Conservation (phyloP, 2,329 filamentous ascomycete species). For the Fusarium lyarnte region DNA sequence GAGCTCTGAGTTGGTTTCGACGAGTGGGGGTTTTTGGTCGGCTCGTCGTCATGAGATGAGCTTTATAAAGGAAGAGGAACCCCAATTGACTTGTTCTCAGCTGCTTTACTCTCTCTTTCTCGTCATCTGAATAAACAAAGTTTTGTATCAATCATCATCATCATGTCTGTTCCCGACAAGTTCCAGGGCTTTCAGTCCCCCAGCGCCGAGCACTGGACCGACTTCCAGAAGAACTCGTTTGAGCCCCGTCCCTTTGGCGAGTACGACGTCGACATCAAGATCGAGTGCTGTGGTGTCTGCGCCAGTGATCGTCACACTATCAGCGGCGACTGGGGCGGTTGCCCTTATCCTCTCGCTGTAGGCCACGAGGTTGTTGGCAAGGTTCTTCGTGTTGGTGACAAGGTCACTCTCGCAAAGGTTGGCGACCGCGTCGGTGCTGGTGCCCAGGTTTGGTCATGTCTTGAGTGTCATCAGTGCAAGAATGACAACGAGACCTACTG, state of each 20-base stretch:
- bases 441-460: constrained; percentile 66
- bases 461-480: constrained; percentile 53
- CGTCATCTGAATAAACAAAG: not conserved
- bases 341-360: constrained; percentile 71
- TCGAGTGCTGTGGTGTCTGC: constrained; percentile 82
- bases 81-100: constrained; percentile 7
- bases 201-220: constrained; percentile 62
- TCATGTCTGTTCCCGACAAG: constrained; percentile 66
- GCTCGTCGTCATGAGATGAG: constrained; percentile 11
- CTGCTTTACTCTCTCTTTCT: constrained; percentile 5
- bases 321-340: constrained; percentile 72
- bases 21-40: constrained; percentile 26
- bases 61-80: constrained; percentile 24
- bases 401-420: constrained; percentile 58
- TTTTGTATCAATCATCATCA: not conserved
- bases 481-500: constrained; percentile 55
- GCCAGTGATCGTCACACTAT: constrained; percentile 78
- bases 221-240: constrained; percentile 78
- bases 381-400: constrained; percentile 70
- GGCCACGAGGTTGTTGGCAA: constrained; percentile 79
- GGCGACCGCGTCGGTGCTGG: constrained; percentile 69
- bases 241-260: constrained; percentile 87
- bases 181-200: constrained; percentile 71
- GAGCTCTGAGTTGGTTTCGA: constrained; percentile 5
- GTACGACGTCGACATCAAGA: constrained; percentile 87